phyloP scores from a whole-genome alignment of 2,329 filamentous ascomycete genomes.

The Pestalotiopsis sp. region DNA sequence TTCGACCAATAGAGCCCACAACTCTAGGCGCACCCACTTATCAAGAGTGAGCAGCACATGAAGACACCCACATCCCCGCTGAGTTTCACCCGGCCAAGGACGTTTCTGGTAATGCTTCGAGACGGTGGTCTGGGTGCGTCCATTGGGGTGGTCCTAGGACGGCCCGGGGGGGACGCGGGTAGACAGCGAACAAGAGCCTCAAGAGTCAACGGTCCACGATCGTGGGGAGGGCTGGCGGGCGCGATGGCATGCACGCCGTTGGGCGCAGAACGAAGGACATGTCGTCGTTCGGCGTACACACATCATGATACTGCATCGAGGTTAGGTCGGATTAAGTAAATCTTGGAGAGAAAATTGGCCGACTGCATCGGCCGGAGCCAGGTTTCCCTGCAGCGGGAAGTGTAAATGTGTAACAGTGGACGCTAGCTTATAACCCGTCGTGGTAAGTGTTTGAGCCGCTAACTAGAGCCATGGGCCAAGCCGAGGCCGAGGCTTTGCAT shows the following conservation, averaged over 20 bases:
- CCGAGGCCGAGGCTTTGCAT: neutral
- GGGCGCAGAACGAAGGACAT: neutral
- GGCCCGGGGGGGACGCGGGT: neutral
- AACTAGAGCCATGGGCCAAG: neutral
- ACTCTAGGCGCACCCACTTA: neutral
- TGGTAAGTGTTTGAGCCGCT: slow-evolving; percentile 2
- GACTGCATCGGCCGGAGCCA: neutral
- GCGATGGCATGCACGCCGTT: neutral
- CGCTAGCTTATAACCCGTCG: neutral
- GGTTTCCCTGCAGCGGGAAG: slow-evolving; percentile 1
- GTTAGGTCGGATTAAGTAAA: slow-evolving; percentile 9
- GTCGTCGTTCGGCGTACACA: neutral
- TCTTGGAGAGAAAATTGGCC: neutral
- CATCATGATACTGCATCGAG: slow-evolving; percentile 6
- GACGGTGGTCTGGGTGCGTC: neutral
- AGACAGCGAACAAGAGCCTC: neutral
- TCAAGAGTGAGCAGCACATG: neutral
- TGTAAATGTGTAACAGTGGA: neutral
- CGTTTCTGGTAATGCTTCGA: neutral
- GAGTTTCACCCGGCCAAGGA: neutral
- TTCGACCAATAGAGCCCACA: neutral
- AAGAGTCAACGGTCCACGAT: neutral
- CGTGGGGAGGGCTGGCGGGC: neutral
- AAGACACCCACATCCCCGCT: neutral
- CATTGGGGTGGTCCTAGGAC: neutral